Evolutionary conservation across 2,329 filamentous ascomycete genomes (phyloP), one percentile per base, ranked within the genome.

Genomic region (Fusarium buxicola): DNA sequence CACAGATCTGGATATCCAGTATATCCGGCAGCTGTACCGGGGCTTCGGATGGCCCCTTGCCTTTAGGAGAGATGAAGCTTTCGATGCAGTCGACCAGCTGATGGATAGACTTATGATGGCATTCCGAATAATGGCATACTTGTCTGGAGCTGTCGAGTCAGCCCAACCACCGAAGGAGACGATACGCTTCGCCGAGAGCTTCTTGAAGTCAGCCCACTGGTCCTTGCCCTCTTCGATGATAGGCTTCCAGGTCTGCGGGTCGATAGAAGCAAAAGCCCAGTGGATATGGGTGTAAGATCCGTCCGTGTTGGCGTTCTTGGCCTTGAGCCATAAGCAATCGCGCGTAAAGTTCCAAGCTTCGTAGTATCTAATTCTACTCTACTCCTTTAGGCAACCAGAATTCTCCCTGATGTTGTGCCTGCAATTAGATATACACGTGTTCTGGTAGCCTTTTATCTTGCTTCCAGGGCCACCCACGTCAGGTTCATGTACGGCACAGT

Each of bases 231-330:
- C 43, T 1, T 60, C 27, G 49, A 75, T 50, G 7, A 52, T 53
- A 1, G 60, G 52, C 7, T 53, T 59, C 56, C 44, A 60, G 4
- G 60, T 64, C 6, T 54, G 34, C 0, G 59, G 40, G 2, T 68
- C 71, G 16, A 80, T 60, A 0, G 52, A 58, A 5, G 56, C 75
- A 66, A 81, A 81, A 0, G 47, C 66, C 54, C 60, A 67, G 13
- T 70, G 65, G 3, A 69, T 64, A 27, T 68, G 58, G 1, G 65
- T 68, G n/a, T 67, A 69, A 4, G 46, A 43, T 2, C 58, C 47
- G 7, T 64, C 55, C 1, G 58, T 65, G n/a, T 68, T 62, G 24
- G 60, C 53, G 24, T 60, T n/a, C 15, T 64, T 60, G 8, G 58
- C 59, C 11, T 28, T 38, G 1, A 58, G 10, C 27, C 27, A 30